Percentiles rank a stretch among this genome's conserved stretches.
Conservation (phyloP, 1,284 basidiomycete species). For the Rhodotorula glutinis region DNA sequence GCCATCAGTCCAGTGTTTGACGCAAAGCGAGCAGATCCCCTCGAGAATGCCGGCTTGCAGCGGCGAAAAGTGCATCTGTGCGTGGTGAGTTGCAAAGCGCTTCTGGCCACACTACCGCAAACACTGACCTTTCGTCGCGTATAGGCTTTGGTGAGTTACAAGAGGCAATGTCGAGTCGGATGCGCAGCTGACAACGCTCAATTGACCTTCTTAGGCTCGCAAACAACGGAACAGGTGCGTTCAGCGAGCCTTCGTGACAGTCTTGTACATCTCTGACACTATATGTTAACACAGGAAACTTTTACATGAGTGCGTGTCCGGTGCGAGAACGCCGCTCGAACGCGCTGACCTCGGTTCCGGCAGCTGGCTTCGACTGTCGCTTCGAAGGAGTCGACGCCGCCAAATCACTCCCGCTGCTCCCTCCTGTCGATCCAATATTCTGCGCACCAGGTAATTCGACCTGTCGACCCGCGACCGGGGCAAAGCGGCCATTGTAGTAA, state of each 20-base stretch:
- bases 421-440: slow-evolving; percentile 19
- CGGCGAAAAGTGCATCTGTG: slow-evolving; percentile 32
- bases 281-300: slow-evolving; percentile 11
- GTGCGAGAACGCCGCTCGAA: no score
- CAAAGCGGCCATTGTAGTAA: slow-evolving; percentile 29
- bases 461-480: slow-evolving; percentile 6
- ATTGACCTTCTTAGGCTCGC: slow-evolving; percentile 15
- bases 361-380: slow-evolving; percentile 13
- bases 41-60: slow-evolving; percentile 31
- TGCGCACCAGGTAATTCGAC: slow-evolving; percentile 8
- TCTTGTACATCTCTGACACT: no score
- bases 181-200: neutral
- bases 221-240: slow-evolving; percentile 12
- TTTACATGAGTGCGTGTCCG: slow-evolving; percentile 10
- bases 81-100: slow-evolving; percentile 2
- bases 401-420: slow-evolving; percentile 9
- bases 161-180: no score
- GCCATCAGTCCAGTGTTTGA: neutral
- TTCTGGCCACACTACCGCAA: neutral
- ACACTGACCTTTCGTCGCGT: neutral
- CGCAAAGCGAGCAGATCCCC: neutral
- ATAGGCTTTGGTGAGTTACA: neutral
- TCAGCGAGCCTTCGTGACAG: no score
- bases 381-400: neutral
- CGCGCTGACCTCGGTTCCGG: neutral